Conservation (phyloP, 306 rosid genomes). For the Trifolium dubium region DNA sequence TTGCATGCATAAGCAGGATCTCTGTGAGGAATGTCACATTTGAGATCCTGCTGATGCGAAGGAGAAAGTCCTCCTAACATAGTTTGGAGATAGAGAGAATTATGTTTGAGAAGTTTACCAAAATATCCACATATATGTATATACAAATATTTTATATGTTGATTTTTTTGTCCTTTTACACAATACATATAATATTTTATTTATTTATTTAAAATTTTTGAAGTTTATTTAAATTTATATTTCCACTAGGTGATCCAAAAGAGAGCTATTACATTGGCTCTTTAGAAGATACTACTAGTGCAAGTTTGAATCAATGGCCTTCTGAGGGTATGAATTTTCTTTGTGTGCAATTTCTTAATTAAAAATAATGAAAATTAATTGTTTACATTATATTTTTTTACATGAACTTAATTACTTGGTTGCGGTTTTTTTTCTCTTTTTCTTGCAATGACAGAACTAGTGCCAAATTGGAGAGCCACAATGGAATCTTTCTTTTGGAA, state of each 20-base stretch:
- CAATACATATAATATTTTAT: no score
- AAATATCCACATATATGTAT: no score
- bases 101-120: no score
- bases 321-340: slow-evolving; percentile 56
- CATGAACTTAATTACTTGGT: slow-evolving; percentile 2
- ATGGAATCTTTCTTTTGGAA: slow-evolving; percentile 62
- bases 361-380: neutral
- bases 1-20: no score
- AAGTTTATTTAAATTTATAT: neutral
- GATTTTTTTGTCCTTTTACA: no score
- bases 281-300: slow-evolving; percentile 51
- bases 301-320: slow-evolving; percentile 83
- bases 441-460: slow-evolving; percentile 53
- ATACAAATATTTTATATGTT: no score
- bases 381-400: neutral
- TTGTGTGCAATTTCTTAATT: slow-evolving; percentile 14
- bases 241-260: slow-evolving; percentile 65
- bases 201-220: no score
- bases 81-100: no score
- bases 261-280: slow-evolving; percentile 77
- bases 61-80: no score
- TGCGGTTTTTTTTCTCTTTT: neutral
- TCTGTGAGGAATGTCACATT: no score
- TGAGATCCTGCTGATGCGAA: no score
- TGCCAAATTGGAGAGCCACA: slow-evolving; percentile 74